Evolutionary conservation across 352 stramenopile genomes (phyloP).

Genomic region (Phytophthora pinifolia): DNA sequence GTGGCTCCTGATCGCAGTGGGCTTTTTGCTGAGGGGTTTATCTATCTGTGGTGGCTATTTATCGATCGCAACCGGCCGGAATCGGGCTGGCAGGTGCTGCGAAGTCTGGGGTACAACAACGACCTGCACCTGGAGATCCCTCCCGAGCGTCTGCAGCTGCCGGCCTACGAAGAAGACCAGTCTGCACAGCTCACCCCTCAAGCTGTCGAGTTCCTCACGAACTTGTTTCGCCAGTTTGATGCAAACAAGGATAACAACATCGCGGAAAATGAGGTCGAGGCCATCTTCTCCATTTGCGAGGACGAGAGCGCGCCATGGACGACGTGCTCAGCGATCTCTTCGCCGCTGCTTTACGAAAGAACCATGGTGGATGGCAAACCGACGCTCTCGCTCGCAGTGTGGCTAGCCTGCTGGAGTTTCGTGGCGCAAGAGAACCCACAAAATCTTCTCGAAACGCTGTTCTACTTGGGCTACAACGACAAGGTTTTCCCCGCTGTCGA

Average conservation of each 20-base stretch:
- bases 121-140: slow-evolving; percentile 79
- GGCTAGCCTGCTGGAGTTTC: slow-evolving; percentile 74
- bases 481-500: slow-evolving; percentile 66
- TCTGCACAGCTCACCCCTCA: slow-evolving; percentile 74
- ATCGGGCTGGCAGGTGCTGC: slow-evolving; percentile 86
- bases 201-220: slow-evolving; percentile 70
- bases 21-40: slow-evolving; percentile 77
- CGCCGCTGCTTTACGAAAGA: slow-evolving; percentile 57
- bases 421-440: slow-evolving; percentile 75
- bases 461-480: slow-evolving; percentile 84
- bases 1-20: slow-evolving; percentile 67
- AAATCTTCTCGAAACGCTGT: slow-evolving; percentile 75
- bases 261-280: slow-evolving; percentile 60
- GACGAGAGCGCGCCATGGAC: slow-evolving; percentile 69
- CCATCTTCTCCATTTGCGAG: slow-evolving; percentile 86
- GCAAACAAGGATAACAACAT: slow-evolving; percentile 81
- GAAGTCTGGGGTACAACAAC: slow-evolving; percentile 82
- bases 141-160: slow-evolving; percentile 54
- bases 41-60: slow-evolving; percentile 86
- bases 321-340: slow-evolving; percentile 56
- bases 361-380: slow-evolving; percentile 53
- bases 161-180: slow-evolving; percentile 65
- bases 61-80: slow-evolving; percentile 89
- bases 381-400: slow-evolving; percentile 54
- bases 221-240: slow-evolving; percentile 83